Percentiles rank a stretch among this genome's conserved stretches.
phyloP scores from a whole-genome alignment of 176 grass and related monocot genomes.

The Thinopyrum elongatum region DNA sequence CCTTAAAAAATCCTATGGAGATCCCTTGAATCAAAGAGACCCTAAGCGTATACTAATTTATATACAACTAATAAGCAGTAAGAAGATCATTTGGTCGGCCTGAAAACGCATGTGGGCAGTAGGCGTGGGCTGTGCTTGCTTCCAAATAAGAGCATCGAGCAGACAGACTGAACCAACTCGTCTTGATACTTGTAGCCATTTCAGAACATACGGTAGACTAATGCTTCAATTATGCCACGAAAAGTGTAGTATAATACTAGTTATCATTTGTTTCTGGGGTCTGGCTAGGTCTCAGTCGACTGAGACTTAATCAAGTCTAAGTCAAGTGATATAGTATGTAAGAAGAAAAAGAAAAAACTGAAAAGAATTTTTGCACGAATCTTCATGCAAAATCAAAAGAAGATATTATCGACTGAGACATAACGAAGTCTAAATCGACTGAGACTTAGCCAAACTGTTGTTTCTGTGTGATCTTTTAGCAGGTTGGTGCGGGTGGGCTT shows the following conservation, averaged over 20 bases:
- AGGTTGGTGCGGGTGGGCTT: conserved; percentile 29
- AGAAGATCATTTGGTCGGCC: conserved; percentile 15
- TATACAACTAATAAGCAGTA: neutral
- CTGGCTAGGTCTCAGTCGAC: too few species aligned
- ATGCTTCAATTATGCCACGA: neutral
- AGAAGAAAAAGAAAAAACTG: too few species aligned
- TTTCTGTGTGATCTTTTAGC: neutral
- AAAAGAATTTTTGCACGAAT: too few species aligned
- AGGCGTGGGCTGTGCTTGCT: conserved; percentile 8
- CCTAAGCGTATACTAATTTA: neutral
- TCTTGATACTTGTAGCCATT: neutral
- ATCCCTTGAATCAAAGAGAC: too few species aligned
- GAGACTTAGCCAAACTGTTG: too few species aligned
- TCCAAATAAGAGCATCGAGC: conserved; percentile 12
- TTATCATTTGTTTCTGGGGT: conserved; percentile 12
- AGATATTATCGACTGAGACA: too few species aligned
- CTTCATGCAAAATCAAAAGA: too few species aligned
- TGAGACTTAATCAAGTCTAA: too few species aligned
- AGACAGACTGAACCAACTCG: conserved; percentile 15
- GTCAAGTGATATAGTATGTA: too few species aligned
- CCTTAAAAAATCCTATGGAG: too few species aligned
- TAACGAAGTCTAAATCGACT: too few species aligned
- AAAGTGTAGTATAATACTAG: neutral
- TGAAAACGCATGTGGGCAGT: conserved; percentile 26
- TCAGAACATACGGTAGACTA: neutral